Percentiles rank a stretch among this genome's conserved stretches.
These are phyloP conservation scores for Crassisporium funariophilum DNA, from an alignment of 768 basidiomycete genomes.

Conservation along the genomic window DNA sequence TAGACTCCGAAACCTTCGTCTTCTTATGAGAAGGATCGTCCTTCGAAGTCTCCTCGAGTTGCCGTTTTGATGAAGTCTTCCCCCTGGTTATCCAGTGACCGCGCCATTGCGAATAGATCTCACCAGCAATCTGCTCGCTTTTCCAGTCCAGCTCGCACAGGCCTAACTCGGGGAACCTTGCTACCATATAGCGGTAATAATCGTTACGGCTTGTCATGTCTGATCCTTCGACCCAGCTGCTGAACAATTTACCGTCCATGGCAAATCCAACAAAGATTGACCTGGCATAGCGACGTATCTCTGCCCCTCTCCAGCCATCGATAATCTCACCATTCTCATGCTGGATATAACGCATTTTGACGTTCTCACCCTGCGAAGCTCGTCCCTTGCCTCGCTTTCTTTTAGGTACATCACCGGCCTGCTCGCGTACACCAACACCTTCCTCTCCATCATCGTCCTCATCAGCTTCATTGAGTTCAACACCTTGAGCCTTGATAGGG, in stretches of 20 bases:
- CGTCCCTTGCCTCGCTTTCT: constrained; percentile 8
- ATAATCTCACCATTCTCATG: constrained; percentile 7
- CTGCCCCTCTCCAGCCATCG: constrained; percentile 8
- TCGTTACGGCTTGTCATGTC: constrained; percentile 3
- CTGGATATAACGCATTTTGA: constrained; percentile 12
- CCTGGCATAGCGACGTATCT: constrained; percentile 8
- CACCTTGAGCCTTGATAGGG: constrained; percentile 11
- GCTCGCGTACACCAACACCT: constrained; percentile 7
- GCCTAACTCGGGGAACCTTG: constrained; percentile 10
- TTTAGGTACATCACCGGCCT: constrained; percentile 6
- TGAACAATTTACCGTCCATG: constrained; percentile 7
- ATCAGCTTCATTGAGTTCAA: constrained; percentile 7
- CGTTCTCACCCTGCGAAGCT: constrained; percentile 8
- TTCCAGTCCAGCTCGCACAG: constrained; percentile 18
- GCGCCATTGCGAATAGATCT: constrained; percentile 12
- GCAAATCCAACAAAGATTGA: constrained; percentile 14
- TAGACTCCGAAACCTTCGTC: constrained; percentile 7
- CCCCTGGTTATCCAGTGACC: constrained; percentile 7
- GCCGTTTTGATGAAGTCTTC: constrained; percentile 10
- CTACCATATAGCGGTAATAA: constrained; percentile 10
- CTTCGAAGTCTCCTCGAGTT: constrained; percentile 6
- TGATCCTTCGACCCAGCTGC: constrained; percentile 10
- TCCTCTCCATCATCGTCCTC: constrained; percentile 10
- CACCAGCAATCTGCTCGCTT: constrained; percentile 10
- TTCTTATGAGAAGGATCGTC: constrained; percentile 11